Conservation (phyloP, 2,329 filamentous ascomycete species). For the Orbilia blumenaviensis region DNA sequence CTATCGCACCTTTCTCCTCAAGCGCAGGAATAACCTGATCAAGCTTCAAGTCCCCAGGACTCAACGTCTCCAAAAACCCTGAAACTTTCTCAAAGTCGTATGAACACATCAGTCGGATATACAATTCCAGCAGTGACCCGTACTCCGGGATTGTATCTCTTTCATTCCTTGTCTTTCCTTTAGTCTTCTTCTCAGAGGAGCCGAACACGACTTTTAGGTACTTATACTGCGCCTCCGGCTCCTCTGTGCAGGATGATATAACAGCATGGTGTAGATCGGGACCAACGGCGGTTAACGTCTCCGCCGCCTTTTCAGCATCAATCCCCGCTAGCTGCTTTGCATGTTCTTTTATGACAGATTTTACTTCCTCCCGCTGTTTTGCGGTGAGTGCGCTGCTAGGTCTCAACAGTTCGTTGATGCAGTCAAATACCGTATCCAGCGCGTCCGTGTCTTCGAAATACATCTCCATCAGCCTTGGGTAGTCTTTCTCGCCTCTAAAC, state of each 20-base stretch:
- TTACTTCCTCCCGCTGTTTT: constrained; percentile 77
- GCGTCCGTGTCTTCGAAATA: constrained; percentile 88
- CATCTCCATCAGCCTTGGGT: constrained; percentile 77
- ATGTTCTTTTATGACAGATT: constrained; percentile 72
- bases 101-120: constrained; percentile 88
- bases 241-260: constrained; percentile 70
- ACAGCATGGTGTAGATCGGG: constrained; percentile 73
- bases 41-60: constrained; percentile 79
- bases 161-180: constrained; percentile 20
- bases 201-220: constrained; percentile 83
- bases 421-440: constrained; percentile 77
- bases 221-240: constrained; percentile 73
- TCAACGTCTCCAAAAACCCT: constrained; percentile 80
- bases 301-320: constrained; percentile 72
- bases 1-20: constrained; percentile 87
- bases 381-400: constrained; percentile 70
- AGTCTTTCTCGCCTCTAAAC: constrained; percentile 81
- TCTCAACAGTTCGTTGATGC: constrained; percentile 78
- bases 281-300: constrained; percentile 70
- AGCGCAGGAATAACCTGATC: constrained; percentile 84
- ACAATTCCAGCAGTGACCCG: constrained; percentile 77
- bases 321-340: constrained; percentile 73
- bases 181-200: constrained; percentile 60
- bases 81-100: constrained; percentile 85
- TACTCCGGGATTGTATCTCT: constrained; percentile 55